Evolutionary conservation across 805 yeast genomes (phyloP).

Genomic region (Wickerhamiella dianesei): DNA sequence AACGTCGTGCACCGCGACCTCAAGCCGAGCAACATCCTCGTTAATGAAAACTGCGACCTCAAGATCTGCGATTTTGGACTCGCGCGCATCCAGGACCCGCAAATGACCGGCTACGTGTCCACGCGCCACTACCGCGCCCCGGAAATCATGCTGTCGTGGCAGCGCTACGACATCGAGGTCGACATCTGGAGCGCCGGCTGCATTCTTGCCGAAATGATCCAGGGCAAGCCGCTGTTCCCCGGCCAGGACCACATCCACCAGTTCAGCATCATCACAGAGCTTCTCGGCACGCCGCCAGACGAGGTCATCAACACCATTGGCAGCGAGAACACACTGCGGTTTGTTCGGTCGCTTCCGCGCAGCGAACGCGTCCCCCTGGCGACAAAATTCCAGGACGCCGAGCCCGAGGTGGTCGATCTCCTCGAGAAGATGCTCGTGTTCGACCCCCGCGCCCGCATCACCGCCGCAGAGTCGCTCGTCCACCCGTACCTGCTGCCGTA

Average conservation of each 20-base stretch:
- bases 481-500: conserved; percentile 91
- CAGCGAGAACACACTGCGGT: conserved; percentile 85
- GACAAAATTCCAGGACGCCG: conserved; percentile 61
- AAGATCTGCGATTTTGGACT: conserved; percentile 90
- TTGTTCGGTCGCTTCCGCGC: conserved; percentile 85
- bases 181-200: conserved; percentile 98
- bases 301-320: conserved; percentile 95
- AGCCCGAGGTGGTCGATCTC: conserved; percentile 64
- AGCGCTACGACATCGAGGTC: conserved; percentile 89
- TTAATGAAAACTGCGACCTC: conserved; percentile 81
- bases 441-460: conserved; percentile 87
- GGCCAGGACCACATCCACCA: conserved; percentile 98
- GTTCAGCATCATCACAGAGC: conserved; percentile 89
- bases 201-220: conserved; percentile 94
- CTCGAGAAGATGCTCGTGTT: conserved; percentile 83
- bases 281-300: conserved; percentile 89
- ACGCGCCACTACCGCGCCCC: conserved; percentile 96
- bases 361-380: conserved; percentile 82
- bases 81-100: conserved; percentile 96
- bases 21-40: conserved; percentile 66
- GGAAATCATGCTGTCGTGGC: conserved; percentile 98
- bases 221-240: conserved; percentile 92
- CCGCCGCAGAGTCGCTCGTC: conserved; percentile 77
- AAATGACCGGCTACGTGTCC: conserved; percentile 96
- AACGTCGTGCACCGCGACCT: conserved; percentile 85